phyloP scores from a whole-genome alignment of 2,329 filamentous ascomycete species.

The Monosporascus sp. region DNA sequence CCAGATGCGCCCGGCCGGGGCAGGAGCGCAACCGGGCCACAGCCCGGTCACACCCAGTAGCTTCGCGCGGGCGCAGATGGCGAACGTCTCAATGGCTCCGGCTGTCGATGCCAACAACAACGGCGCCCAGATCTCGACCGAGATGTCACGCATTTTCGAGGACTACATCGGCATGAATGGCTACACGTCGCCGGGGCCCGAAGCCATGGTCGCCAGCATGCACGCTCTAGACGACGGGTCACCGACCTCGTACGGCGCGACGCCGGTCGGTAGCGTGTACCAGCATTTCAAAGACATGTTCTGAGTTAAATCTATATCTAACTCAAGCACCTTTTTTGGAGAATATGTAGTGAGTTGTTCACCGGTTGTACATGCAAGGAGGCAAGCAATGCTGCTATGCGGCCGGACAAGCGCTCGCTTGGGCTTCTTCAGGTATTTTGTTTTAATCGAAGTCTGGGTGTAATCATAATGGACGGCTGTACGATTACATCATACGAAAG shows the following conservation, averaged over 20 bases:
- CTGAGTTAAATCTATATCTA: slow-evolving; percentile 7
- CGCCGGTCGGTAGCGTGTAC: slow-evolving; percentile 14
- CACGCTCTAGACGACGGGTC: slow-evolving; percentile 2
- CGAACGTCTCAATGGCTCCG: slow-evolving; percentile 7
- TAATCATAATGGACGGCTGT: too few relatives aligned
- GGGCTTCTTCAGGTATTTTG: too few relatives aligned
- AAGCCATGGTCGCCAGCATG: background rate
- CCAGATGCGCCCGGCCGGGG: slow-evolving; percentile 17
- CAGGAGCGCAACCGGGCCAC: slow-evolving; percentile 5
- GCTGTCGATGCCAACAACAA: slow-evolving; percentile 28
- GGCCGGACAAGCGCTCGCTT: too few relatives aligned
- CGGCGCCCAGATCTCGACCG: slow-evolving; percentile 45
- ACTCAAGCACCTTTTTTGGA: too few relatives aligned
- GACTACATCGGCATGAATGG: slow-evolving; percentile 27
- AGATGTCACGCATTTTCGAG: slow-evolving; percentile 48
- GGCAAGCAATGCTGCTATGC: too few relatives aligned
- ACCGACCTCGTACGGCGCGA: background rate
- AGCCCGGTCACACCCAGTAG: background rate
- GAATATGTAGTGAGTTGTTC: too few relatives aligned
- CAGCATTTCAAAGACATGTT: slow-evolving; percentile 25
- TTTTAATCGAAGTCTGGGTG: too few relatives aligned
- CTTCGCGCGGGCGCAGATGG: slow-evolving; percentile 5
- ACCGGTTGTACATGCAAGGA: too few relatives aligned
- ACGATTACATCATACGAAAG: too few relatives aligned
- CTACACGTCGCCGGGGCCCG: slow-evolving; percentile 1